Evolutionary conservation across 371 early-diverging fungal genomes (phyloP).

Genomic region (Syncephalis fuscata): DNA sequence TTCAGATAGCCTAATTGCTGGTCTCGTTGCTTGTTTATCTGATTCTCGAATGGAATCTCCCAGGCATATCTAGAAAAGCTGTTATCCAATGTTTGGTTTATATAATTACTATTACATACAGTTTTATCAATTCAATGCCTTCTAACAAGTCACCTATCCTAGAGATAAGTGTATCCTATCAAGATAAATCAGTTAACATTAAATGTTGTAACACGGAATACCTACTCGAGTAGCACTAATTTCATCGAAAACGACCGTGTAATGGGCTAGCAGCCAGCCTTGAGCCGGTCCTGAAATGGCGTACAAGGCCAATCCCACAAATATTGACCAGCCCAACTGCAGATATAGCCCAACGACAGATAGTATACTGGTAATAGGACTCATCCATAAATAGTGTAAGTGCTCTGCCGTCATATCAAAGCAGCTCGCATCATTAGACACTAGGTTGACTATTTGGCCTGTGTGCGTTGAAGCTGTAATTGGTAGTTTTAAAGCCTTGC

Average conservation of each 20-base stretch:
- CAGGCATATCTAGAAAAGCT: slow-evolving; percentile 12
- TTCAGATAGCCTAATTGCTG: no score
- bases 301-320: slow-evolving; percentile 40
- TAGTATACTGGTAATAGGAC: slow-evolving; percentile 13
- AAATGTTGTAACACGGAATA: no score
- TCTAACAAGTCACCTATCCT: no score
- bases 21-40: no score
- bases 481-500: slow-evolving; percentile 15
- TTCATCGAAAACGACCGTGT: no score
- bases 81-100: no score
- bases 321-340: slow-evolving; percentile 30
- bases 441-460: slow-evolving; percentile 17
- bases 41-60: slow-evolving; percentile 29
- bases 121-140: no score
- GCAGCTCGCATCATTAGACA: slow-evolving; percentile 18
- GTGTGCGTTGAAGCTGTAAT: slow-evolving; percentile 15
- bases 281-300: slow-evolving; percentile 16
- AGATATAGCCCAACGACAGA: slow-evolving; percentile 37
- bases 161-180: no score
- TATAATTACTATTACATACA: no score
- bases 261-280: not conserved
- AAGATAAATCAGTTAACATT: no score
- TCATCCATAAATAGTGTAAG: slow-evolving; percentile 10
- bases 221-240: no score
- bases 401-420: slow-evolving; percentile 15